Evolutionary conservation across 805 yeast species (phyloP).

Genomic region (Pichia paraexigua): DNA sequence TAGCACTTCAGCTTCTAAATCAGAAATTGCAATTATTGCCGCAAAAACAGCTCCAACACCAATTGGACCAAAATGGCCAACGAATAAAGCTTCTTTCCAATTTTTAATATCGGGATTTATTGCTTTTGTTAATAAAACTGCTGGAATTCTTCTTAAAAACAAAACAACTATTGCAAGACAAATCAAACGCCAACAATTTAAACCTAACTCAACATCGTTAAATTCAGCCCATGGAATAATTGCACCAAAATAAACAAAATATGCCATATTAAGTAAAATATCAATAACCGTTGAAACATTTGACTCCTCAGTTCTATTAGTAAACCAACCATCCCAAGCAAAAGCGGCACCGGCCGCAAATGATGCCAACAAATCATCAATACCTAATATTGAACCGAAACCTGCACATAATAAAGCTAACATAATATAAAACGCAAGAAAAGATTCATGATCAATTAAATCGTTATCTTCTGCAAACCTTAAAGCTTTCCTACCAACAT

Average conservation of each 20-base stretch:
- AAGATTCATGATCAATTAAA: constrained; percentile 56
- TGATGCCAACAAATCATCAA: constrained; percentile 64
- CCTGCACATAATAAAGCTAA: constrained; percentile 52
- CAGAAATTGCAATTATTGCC: constrained; percentile 28
- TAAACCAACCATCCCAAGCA: constrained; percentile 67
- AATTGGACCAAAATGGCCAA: constrained; percentile 74
- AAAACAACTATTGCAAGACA: constrained; percentile 44
- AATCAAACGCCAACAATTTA: constrained; percentile 46
- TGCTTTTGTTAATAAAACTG: constrained; percentile 46
- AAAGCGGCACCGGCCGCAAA: constrained; percentile 69
- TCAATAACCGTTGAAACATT: constrained; percentile 61
- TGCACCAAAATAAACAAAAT: constrained; percentile 63
- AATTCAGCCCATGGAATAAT: constrained; percentile 63
- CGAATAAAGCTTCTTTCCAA: constrained; percentile 62
- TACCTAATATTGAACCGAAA: constrained; percentile 56
- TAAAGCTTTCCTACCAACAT: constrained; percentile 40
- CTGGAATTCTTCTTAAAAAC: constrained; percentile 47
- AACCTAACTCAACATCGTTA: constrained; percentile 37
- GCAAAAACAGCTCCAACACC: constrained; percentile 40
- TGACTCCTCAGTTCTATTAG: constrained; percentile 50
- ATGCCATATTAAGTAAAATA: constrained; percentile 54
- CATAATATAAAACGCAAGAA: constrained; percentile 46
- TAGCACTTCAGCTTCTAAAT: constrained; percentile 30
- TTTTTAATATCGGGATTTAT: constrained; percentile 53
- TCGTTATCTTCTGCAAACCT: constrained; percentile 43